Evolutionary conservation across 2,329 filamentous ascomycete species (phyloP), one percentile per base, ranked within the genome.

Genomic region (Alternaria arbusti): DNA sequence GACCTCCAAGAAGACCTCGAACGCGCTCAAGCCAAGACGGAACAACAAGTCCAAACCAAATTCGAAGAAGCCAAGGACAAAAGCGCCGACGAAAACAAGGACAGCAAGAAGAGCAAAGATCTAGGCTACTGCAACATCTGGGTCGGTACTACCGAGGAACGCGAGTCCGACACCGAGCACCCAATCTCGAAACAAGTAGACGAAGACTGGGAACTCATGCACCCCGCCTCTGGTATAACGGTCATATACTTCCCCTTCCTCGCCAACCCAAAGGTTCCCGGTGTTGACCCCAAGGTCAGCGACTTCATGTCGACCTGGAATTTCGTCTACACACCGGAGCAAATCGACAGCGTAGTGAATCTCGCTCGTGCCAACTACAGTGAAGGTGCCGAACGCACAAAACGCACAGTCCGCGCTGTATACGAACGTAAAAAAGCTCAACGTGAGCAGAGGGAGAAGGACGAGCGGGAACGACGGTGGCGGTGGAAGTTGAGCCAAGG

Each of bases 241-340:
- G 90, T 99, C 4, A 85, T 97, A 15, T 99, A 99, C 81, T 90
- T 97, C 73, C 96, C 96, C 0, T 90, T 97, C 65, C 84, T 98
- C 13, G 88, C 91, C 26, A 98, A 99, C 77, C 86, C 90, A 0
- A 90, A 91, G 64, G 90, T 93, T 0, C 87, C 90, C 0, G 91
- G 88, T 46, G 90, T 98, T n/a, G 91, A 97, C 70, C 96, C 96
- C 0, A 89, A 90, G 23, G 88, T 87, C 3, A 91, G 88, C 57
- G 93, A 97, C 64, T 98, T 94, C 80, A 89, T 98, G 84, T 93
- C 89, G 70, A 99, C 96, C 0, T 99, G 96, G 96, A 99, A 99
- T 77, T 98, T 98, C 77, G 90, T 97, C 28, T 99, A 98, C 79
- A 96, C 92, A 2, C 90, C 94, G 0, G 90, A 96, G 61, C 91